Evolutionary conservation across 495 filamentous ascomycete species (phyloP), one percentile per base, ranked within the genome.

Genomic region (Penicillium mononematosum): DNA sequence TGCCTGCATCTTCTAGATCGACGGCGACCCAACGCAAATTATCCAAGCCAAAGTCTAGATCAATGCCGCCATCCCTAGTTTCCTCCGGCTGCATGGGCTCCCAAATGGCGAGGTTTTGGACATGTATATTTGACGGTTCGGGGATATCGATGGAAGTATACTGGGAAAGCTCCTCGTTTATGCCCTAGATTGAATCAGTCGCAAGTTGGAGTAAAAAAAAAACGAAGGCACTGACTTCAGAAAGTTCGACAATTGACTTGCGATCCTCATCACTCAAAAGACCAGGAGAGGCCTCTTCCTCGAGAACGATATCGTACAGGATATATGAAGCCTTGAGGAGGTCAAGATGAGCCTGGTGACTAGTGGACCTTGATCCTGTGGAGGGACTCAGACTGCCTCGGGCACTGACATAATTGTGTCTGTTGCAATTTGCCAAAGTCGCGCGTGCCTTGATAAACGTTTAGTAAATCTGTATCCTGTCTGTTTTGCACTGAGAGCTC

Each of bases 301-400:
- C 55, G 16, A 75, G 50, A 36, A 75, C 70, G 20, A 74, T 52
- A 25, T 73, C 66, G 47, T 78, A 74, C 6, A 78, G 51, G 34
- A 78, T 71, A 59, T 73, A 78, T 7, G 74, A 77, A 5, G 76
- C 66, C 45, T 78, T 78, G 16, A 78, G 54, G 10, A 78, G 62
- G 46, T 78, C 74, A 2, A 74, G 58, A 59, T 78, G 76, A 10
- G 71, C 66, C 55, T 77, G 74, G 29, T 66, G 61, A 14, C 59
- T 60, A 9, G 60, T 42, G n/a, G 63, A 56, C 27, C 34, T 65
- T 2, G 67, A 69, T 17, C 64, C 59, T 1, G 43, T 53, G 19
- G 72, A 69, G 2, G 67, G 61, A 51, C 59, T 69, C 20, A 69
- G 45, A 48, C 67, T 72, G 7, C 64, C 63, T 8, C 66, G 60